Base-by-base conservation (phyloP, 345 rosid species). In the Hirschfeldia incana region DNA sequence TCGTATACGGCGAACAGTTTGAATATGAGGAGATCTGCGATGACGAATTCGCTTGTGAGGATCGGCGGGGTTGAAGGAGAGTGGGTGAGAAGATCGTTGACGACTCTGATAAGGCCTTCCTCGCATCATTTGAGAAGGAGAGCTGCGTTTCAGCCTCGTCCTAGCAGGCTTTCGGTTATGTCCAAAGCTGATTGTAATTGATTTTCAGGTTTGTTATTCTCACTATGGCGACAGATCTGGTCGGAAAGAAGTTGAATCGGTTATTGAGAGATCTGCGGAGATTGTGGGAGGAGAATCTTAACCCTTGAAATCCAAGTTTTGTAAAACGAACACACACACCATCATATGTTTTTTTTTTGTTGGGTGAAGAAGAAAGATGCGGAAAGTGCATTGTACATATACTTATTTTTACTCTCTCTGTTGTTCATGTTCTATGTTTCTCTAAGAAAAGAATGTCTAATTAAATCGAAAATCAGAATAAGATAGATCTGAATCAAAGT, bases 31-130 rank as follows among this genome's bases (percentile, higher is more conserved):
- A 69, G 97, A 70, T 94, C 97, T 3, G 98, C 98, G 37, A 94
- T 94, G 98, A 89, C 86, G 75, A 92, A 94, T 74, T 92, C 96
- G 16, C 73, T 94, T 1, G 98, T 94, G 65, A 87, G 98, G 65
- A 94, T 94, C 26, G 97, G 98, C 1, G 92, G 96, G 9, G 98
- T 94, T 0, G 98, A 94, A 82, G 98, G 98, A 4, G 98, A 94
- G 67, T 90, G 90, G 90, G 89, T 94, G 73, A 89, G 82, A 76
- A 86, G 98, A 86, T 90, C 97, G 8, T 74, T 94, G 80, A 85
- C 97, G 28, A 94, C 97, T 10, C 72, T 94, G 89, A 94, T 94
- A 49, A 85, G 97, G 0, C 98, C 98, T 12, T 94, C 97, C 2
- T 92, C 98, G 1, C 98, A 92, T 74, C 98, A 94, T 59, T 89